Evolutionary conservation across 129 eudicot genomes (phyloP).

Genomic region (Escallonia herrerae): DNA sequence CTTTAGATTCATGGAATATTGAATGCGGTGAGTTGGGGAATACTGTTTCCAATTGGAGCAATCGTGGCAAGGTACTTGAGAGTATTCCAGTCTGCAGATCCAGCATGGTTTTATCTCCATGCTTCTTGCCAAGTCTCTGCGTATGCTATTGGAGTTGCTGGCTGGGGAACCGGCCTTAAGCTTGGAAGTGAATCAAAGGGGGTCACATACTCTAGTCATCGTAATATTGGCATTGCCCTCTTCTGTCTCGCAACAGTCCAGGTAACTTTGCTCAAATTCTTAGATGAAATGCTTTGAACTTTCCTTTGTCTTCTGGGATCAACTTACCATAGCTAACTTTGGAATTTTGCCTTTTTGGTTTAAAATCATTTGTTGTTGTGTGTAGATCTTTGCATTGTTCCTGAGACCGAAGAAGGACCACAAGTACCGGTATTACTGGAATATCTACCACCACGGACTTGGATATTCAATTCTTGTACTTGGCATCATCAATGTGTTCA

Average conservation of each 20-base stretch:
- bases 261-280: slow-evolving; percentile 25
- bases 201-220: slow-evolving; percentile 40
- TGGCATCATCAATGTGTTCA: slow-evolving; percentile 78
- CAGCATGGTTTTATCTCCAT: slow-evolving; percentile 86
- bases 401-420: slow-evolving; percentile 87
- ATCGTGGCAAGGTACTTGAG: slow-evolving; percentile 62
- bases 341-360: neutral
- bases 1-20: slow-evolving; percentile 80
- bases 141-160: slow-evolving; percentile 79
- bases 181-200: slow-evolving; percentile 76
- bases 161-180: slow-evolving; percentile 85
- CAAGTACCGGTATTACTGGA: slow-evolving; percentile 81
- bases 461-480: slow-evolving; percentile 68
- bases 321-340: neutral
- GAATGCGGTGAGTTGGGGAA: slow-evolving; percentile 79
- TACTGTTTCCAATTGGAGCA: slow-evolving; percentile 59
- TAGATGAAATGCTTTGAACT: neutral
- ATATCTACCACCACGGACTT: slow-evolving; percentile 75
- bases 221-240: slow-evolving; percentile 67
- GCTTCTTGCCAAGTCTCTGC: slow-evolving; percentile 59
- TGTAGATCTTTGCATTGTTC: slow-evolving; percentile 78
- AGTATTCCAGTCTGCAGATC: slow-evolving; percentile 52
- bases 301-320: neutral
- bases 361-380: slow-evolving; percentile 3
- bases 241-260: slow-evolving; percentile 80